Evolutionary conservation across 1,284 basidiomycete species (phyloP).

Genomic region (Sanghuangporus baumii): DNA sequence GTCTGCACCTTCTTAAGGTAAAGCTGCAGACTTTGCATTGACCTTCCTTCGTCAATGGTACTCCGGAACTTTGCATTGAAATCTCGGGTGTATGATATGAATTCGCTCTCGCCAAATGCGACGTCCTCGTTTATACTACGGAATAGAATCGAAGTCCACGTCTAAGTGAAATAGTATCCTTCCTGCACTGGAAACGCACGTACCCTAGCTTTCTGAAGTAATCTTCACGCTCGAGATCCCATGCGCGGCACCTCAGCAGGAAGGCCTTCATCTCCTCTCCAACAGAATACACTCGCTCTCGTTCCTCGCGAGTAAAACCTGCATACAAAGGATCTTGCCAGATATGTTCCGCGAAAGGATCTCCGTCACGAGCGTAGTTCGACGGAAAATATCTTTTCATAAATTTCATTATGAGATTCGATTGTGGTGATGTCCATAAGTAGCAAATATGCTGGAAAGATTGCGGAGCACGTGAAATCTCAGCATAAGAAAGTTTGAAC

Average conservation of each 20-base stretch:
- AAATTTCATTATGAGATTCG: neutral
- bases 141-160: neutral
- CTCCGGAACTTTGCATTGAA: constrained; percentile 5
- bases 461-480: neutral
- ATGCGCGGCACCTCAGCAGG: neutral
- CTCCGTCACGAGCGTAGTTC: neutral
- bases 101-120: constrained; percentile 11
- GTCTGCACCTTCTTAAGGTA: constrained; percentile 5
- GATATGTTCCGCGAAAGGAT: constrained; percentile 4
- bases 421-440: constrained; percentile 4
- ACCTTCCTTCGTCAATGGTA: neutral
- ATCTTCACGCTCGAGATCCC: constrained; percentile 6
- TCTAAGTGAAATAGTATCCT: too few species aligned
- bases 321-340: neutral
- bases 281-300: neutral
- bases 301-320: constrained; percentile 3
- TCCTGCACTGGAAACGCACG: neutral
- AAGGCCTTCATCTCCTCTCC: constrained; percentile 1
- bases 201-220: constrained; percentile 4
- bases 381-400: constrained; percentile 15
- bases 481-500: neutral
- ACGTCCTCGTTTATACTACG: neutral
- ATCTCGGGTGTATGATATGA: constrained; percentile 6
- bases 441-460: constrained; percentile 1
- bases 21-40: neutral